Evolutionary conservation across 345 rosid species (phyloP).

Genomic region (Boechera stricta): DNA sequence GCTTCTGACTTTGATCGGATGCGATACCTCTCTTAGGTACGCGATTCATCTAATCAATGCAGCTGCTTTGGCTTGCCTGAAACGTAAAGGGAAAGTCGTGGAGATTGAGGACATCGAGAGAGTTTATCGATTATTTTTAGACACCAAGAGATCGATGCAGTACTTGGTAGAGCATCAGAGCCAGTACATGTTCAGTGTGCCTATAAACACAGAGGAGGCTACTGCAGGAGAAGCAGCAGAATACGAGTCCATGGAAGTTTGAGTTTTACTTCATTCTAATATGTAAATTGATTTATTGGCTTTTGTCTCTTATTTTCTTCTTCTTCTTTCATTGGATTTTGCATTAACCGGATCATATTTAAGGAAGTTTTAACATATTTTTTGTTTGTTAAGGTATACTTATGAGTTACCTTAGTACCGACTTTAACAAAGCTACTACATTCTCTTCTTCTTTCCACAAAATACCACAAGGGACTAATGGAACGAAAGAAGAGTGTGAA

Average conservation of each 20-base stretch:
- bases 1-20: conserved; percentile 68
- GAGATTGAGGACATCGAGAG: conserved; percentile 4
- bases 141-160: background rate
- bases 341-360: no score
- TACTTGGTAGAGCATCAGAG: background rate
- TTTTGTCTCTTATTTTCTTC: no score
- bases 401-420: no score
- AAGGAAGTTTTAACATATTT: no score
- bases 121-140: conserved; percentile 9
- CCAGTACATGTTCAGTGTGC: background rate
- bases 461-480: no score
- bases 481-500: no score
- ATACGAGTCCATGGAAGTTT: background rate
- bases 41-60: conserved; percentile 77
- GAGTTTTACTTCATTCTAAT: background rate
- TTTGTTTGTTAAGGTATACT: no score
- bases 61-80: conserved; percentile 71
- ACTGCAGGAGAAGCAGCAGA: background rate
- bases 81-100: conserved; percentile 43
- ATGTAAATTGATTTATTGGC: no score
- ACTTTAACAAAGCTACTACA: no score
- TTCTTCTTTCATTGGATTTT: no score
- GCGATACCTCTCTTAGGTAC: conserved; percentile 85
- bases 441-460: no score
- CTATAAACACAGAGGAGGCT: background rate